Evolutionary conservation across 345 rosid genomes (phyloP), one percentile per base, ranked within the genome.

Genomic region (Salix arbutifolia): DNA sequence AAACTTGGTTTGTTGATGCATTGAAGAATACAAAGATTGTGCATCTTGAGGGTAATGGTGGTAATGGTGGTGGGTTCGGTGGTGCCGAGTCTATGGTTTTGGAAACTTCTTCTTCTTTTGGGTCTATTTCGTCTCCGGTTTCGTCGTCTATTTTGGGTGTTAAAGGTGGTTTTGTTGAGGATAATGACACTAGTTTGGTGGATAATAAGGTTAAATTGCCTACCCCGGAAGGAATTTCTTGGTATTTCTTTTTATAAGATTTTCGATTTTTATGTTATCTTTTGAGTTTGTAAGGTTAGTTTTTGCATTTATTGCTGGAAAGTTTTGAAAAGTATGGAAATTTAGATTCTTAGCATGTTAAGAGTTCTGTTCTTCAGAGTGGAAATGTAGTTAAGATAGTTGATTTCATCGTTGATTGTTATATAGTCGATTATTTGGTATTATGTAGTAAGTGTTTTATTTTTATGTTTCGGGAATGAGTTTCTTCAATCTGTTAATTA

Each of bases 1-100:
- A 91, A 77, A 73, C 81, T 53, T 94, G 95, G 97, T 91, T 94
- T 72, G 86, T 83, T 35, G 98, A 94, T 75, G 95, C 90, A 61
- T 83, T 94, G 74, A 89, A 86, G 83, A 84, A 88, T 69, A 86
- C 89, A 17, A 86, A 84, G 84, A 84, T 84, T 74, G 79, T 84
- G 87, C 86, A 67, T 46, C 74, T 38, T 61, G 83, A 78, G 46
- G 81, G 76, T 19, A 79, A 71, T 71, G 52, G 50, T 40, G 44
- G 44, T 40, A 44, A 50, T 56, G 77, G 78, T 19, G 83, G 81
- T 38, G 67, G 75, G 7, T 30, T 69, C 44, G 52, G 69, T 75
- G 90, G 90, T 17, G 91, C 88, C 7, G 97, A 90, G 83, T 89
- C 95, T 60, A 79, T 94, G 83, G 80, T 81, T 65, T 79, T 94